Conservation (phyloP, 352 stramenopile species). For the Phytophthora boehmeriae region DNA sequence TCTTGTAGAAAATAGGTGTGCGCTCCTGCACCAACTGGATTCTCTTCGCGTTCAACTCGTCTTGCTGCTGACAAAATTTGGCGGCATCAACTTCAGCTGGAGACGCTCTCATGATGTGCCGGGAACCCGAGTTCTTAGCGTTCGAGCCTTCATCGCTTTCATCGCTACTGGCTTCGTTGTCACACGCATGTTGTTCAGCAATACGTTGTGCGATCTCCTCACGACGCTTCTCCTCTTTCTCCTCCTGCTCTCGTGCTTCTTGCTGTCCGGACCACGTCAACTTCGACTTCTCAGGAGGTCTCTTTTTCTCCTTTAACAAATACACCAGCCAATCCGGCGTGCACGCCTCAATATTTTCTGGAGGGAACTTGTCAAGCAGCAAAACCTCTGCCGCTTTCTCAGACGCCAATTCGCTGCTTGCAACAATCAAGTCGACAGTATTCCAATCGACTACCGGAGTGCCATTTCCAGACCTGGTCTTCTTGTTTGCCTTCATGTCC, state of each 20-base stretch:
- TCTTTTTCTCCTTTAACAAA: constrained; percentile 47
- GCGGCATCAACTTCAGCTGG: constrained; percentile 42
- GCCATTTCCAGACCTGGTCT: background rate
- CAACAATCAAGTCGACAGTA: constrained; percentile 51
- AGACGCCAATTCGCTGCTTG: constrained; percentile 48
- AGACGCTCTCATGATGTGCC: constrained; percentile 50
- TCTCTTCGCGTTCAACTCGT: constrained; percentile 54
- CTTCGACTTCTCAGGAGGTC: constrained; percentile 27
- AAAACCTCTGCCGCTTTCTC: constrained; percentile 41
- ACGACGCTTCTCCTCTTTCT: constrained; percentile 33
- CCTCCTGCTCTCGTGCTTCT: constrained; percentile 31
- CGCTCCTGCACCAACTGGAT: constrained; percentile 60
- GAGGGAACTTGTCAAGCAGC: constrained; percentile 37
- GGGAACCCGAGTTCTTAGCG: constrained; percentile 30
- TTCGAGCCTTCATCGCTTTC: constrained; percentile 63
- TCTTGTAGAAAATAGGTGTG: constrained; percentile 71
- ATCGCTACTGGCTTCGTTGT: constrained; percentile 17
- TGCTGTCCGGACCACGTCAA: constrained; percentile 53
- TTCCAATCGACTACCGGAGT: constrained; percentile 39
- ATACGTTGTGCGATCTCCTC: constrained; percentile 27
- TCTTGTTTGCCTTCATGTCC: constrained; percentile 11
- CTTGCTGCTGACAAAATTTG: constrained; percentile 47
- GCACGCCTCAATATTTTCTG: constrained; percentile 38
- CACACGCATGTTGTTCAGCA: constrained; percentile 13
- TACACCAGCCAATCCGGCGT: constrained; percentile 75